These are phyloP conservation scores for Sphaerulina populicola DNA, from an alignment of 2,329 filamentous ascomycete species.

Conservation along the genomic window DNA sequence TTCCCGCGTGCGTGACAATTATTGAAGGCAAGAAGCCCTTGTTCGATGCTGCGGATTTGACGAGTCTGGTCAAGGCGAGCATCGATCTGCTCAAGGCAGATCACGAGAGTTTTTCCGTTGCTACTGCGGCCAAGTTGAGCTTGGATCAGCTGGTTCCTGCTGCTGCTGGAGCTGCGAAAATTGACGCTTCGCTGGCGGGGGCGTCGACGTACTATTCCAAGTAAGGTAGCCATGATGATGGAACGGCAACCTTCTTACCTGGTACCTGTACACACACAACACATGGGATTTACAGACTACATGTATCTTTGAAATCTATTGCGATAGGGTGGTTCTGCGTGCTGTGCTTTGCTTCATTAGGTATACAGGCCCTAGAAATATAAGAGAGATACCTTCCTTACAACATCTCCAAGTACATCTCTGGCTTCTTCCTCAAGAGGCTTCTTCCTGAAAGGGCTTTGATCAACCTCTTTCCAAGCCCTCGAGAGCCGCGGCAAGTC, in stretches of 20 bases:
- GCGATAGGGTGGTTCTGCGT: too few species aligned
- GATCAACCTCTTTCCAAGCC: constrained; percentile 3
- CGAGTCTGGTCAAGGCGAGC: constrained; percentile 21
- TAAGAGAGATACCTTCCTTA: too few species aligned
- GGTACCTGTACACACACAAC: too few species aligned
- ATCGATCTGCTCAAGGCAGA: constrained; percentile 23
- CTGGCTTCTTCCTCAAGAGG: too few species aligned
- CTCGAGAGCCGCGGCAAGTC: constrained; percentile 15
- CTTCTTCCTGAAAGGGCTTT: too few species aligned
- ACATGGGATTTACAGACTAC: too few species aligned
- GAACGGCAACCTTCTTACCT: too few species aligned
- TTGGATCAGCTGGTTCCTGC: constrained; percentile 16
- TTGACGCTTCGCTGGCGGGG: constrained; percentile 18
- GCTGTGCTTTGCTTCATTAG: too few species aligned
- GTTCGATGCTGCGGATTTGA: constrained; percentile 22
- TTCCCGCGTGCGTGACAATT: constrained; percentile 16
- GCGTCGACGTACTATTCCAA: constrained; percentile 18
- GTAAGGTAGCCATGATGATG: too few species aligned
- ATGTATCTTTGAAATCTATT: too few species aligned
- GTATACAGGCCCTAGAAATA: too few species aligned
- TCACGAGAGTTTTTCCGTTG: constrained; percentile 24
- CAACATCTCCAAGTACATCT: too few species aligned
- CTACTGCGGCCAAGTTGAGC: constrained; percentile 21
- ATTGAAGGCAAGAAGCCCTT: constrained; percentile 23
- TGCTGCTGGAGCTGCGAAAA: constrained; percentile 17